Evolutionary conservation across 345 rosid species (phyloP), one percentile per base, ranked within the genome.

Genomic region (Dipteronia sinensis): DNA sequence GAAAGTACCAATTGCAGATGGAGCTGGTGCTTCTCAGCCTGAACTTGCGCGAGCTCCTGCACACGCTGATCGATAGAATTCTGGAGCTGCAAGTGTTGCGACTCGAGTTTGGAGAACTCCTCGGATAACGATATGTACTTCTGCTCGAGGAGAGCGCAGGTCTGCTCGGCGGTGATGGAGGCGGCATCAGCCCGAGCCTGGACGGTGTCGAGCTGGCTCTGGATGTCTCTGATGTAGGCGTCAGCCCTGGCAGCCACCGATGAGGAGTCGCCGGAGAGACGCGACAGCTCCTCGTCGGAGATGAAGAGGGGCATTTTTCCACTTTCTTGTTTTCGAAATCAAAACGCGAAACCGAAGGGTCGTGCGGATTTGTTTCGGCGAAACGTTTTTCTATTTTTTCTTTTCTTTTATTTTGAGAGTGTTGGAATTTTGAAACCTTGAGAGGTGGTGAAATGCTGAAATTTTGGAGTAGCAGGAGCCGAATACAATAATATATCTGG

Each of bases 121-220:
- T 83, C 77, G 17, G 95, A 83, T 12, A 96, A 87, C 17, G 97
- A 88, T 71, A 92, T 84, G 81, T 87, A 92, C 90, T 94, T 96
- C 87, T 96, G 97, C 89, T 96, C 99, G 22, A 94, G 95, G 75
- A 96, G 87, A 59, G 98, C 88, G 82, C 97, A 96, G 22, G 97
- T 92, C 78, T 96, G 99, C 88, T 96, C 99, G 69, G 97, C 98
- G 58, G 98, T 93, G 87, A 96, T 91, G 65, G 91, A 73, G 23
- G 92, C 81, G 10, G 99, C 98, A 69, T 96, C 99, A 1, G 94
- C 90, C 71, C 89, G 89, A 1, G 97, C 99, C 81, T 86, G 91
- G 22, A 88, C 94, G 56, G 85, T 90, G 20, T 92, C 96, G 62
- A 93, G 83, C 76, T 96, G 97, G 25, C 65, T 82, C 69, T 85